Percentiles rank a stretch among this genome's conserved stretches.
Evolutionary conservation across 2,329 filamentous ascomycete species (phyloP).

Genomic region (Beauveria medogensis): DNA sequence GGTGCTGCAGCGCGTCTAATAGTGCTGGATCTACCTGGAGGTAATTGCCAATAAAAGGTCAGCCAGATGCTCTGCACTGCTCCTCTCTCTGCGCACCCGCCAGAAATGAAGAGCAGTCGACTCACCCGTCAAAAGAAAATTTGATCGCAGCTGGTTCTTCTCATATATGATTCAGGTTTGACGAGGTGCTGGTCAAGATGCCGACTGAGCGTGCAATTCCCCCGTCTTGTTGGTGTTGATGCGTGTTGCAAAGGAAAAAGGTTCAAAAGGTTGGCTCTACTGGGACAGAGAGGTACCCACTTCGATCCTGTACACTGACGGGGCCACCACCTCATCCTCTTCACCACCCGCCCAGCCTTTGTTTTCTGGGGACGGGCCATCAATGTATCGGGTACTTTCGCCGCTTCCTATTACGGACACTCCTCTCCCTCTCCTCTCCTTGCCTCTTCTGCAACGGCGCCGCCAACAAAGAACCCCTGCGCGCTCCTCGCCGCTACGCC

Average conservation of each 20-base stretch:
- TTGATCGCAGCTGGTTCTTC: background rate
- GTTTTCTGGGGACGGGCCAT: background rate
- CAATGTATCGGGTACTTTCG: background rate
- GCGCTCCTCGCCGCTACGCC: background rate
- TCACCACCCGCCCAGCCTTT: background rate
- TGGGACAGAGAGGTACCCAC: background rate
- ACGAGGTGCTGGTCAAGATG: background rate
- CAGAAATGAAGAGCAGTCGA: background rate
- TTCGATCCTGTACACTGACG: background rate
- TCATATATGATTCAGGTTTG: background rate
- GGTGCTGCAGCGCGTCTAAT: background rate
- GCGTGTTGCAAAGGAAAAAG: background rate
- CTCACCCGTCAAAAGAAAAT: background rate
- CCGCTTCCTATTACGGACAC: constrained; percentile 1
- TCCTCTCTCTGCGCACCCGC: background rate
- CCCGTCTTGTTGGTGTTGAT: background rate
- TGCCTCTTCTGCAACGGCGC: background rate
- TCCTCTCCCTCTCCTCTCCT: background rate
- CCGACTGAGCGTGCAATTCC: background rate
- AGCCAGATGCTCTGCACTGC: background rate
- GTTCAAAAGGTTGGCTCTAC: background rate
- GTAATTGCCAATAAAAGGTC: background rate
- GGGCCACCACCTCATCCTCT: no score
- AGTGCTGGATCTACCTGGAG: no score
- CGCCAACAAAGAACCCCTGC: background rate